Evolutionary conservation across 768 basidiomycete genomes (phyloP).

Genomic region (Crepidotus variabilis): DNA sequence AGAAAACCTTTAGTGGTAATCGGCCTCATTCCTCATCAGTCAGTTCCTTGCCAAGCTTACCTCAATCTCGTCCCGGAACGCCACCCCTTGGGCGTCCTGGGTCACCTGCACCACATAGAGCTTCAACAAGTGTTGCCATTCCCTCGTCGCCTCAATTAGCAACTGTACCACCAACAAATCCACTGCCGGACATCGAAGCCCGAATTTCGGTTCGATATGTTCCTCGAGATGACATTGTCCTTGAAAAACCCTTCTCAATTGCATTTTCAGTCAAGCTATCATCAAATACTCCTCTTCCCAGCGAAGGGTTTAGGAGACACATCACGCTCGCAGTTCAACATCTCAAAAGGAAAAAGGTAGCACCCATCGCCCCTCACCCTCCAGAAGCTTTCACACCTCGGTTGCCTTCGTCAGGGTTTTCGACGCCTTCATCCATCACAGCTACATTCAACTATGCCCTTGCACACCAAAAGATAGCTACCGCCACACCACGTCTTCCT

Average conservation of each 20-base stretch:
- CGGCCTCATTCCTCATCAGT: slow-evolving; percentile 60
- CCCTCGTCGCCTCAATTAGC: slow-evolving; percentile 28
- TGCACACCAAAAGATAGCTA: slow-evolving; percentile 46
- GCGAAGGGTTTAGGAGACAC: slow-evolving; percentile 30
- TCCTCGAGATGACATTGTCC: slow-evolving; percentile 36
- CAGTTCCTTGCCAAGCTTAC: slow-evolving; percentile 11
- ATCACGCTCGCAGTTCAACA: slow-evolving; percentile 65
- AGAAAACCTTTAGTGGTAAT: slow-evolving; percentile 40
- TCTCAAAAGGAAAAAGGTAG: slow-evolving; percentile 39
- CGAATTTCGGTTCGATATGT: slow-evolving; percentile 53
- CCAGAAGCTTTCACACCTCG: slow-evolving; percentile 28
- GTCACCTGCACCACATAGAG: slow-evolving; percentile 42
- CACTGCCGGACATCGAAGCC: slow-evolving; percentile 45
- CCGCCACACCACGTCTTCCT: slow-evolving; percentile 34
- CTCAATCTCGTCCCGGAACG: slow-evolving; percentile 45
- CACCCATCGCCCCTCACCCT: slow-evolving; percentile 17
- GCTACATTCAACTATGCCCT: slow-evolving; percentile 50
- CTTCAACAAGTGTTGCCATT: slow-evolving; percentile 31
- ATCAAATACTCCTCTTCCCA: slow-evolving; percentile 34
- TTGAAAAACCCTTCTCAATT: slow-evolving; percentile 62
- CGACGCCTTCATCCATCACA: slow-evolving; percentile 45
- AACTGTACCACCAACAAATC: slow-evolving; percentile 15
- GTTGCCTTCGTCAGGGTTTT: slow-evolving; percentile 47
- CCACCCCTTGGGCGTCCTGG: slow-evolving; percentile 43
- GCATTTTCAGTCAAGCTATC: slow-evolving; percentile 50